Conservation (phyloP, 768 basidiomycete genomes). For the Mycena haematopus region DNA sequence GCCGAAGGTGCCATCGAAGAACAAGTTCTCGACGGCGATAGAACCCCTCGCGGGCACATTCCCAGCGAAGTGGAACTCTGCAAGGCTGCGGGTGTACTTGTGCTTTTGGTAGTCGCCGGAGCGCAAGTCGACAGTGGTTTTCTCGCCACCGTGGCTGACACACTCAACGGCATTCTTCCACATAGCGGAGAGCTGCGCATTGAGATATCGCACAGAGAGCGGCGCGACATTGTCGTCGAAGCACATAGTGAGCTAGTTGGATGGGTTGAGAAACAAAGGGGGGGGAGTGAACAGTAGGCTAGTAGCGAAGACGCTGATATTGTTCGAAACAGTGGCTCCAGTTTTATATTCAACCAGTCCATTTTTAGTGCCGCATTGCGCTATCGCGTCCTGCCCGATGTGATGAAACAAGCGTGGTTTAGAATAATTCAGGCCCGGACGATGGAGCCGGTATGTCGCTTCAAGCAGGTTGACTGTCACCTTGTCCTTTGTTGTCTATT, state of each 20-base stretch:
- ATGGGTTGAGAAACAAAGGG: background rate
- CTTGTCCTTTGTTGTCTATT: no score
- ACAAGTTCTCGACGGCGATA: constrained; percentile 15
- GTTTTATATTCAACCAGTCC: background rate
- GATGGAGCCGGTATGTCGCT: no score
- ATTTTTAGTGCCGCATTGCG: background rate
- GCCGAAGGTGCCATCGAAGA: constrained; percentile 28
- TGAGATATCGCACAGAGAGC: constrained; percentile 17
- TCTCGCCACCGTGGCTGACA: constrained; percentile 3
- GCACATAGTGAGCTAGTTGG: constrained; percentile 11
- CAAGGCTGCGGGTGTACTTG: constrained; percentile 20
- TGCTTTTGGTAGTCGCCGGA: background rate
- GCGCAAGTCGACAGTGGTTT: background rate
- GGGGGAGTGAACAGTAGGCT: no score
- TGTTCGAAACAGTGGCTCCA: background rate
- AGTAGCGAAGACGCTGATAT: background rate
- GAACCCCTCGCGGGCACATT: background rate
- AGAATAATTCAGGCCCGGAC: background rate
- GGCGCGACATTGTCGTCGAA: constrained; percentile 10
- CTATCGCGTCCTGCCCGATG: background rate
- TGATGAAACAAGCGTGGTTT: background rate
- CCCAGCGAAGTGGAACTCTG: constrained; percentile 15
- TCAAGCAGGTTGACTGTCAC: no score
- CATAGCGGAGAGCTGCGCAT: constrained; percentile 19
- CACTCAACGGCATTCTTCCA: constrained; percentile 20